Evolutionary conservation across 1,284 basidiomycete genomes (phyloP).

Genomic region (Agroathelia rolfsii): DNA sequence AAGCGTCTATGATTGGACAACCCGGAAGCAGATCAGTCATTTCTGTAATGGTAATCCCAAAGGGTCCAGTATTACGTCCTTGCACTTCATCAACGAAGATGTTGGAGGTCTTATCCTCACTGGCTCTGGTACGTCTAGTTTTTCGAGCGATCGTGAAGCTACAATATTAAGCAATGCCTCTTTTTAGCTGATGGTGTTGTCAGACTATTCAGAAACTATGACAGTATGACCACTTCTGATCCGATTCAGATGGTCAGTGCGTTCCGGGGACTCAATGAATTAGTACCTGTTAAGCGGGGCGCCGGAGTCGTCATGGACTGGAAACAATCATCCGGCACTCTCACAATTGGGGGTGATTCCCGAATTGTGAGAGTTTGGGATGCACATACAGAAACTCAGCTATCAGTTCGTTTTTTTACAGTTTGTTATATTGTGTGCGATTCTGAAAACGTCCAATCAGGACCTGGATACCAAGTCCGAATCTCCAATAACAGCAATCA

Average conservation of each 20-base stretch:
- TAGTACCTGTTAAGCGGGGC: conserved; percentile 64
- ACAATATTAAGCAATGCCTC: conserved; percentile 7
- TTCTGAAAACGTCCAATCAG: conserved; percentile 25
- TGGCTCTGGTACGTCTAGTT: conserved; percentile 58
- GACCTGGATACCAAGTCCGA: conserved; percentile 86
- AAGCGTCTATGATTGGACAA: conserved; percentile 94
- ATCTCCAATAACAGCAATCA: conserved; percentile 81
- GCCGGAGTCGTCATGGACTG: conserved; percentile 86
- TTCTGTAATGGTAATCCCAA: conserved; percentile 87
- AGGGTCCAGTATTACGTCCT: conserved; percentile 78
- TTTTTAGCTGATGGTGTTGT: conserved; percentile 80
- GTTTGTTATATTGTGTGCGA: conserved; percentile 6
- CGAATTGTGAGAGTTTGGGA: conserved; percentile 91
- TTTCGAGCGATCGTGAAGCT: conserved; percentile 1
- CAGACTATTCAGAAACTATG: conserved; percentile 87
- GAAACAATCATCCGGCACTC: conserved; percentile 82
- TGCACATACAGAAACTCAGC: conserved; percentile 81
- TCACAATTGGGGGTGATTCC: conserved; percentile 88
- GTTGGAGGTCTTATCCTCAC: conserved; percentile 86
- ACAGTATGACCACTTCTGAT: conserved; percentile 52
- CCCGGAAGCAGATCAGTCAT: conserved; percentile 63
- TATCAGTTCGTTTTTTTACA: conserved; percentile 39
- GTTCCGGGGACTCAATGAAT: conserved; percentile 83
- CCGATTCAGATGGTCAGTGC: conserved; percentile 84
- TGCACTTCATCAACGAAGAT: conserved; percentile 96